phyloP scores from a whole-genome alignment of 495 filamentous ascomycete genomes.

The Pyrenopolyporus hunteri region DNA sequence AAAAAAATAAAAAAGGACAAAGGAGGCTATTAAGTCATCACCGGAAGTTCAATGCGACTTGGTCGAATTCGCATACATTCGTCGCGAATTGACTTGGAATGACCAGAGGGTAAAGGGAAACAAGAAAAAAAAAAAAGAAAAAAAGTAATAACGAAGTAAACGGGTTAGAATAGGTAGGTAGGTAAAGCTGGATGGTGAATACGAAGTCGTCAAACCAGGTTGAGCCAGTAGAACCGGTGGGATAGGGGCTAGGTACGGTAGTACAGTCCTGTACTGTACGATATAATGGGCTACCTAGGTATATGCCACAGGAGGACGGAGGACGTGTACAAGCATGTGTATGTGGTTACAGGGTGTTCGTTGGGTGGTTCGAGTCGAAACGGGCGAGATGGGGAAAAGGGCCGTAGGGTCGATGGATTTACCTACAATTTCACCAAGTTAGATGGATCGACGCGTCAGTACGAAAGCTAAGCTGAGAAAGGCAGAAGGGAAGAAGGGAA shows the following conservation, averaged over 20 bases:
- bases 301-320: too few species aligned
- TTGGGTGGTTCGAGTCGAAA: not conserved
- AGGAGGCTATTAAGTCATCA: slow-evolving; percentile 35
- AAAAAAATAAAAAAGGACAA: slow-evolving; percentile 24
- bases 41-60: slow-evolving; percentile 17
- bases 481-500: not conserved
- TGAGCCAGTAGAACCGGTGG: not conserved
- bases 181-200: slow-evolving; percentile 23
- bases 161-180: slow-evolving; percentile 1
- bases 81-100: not conserved
- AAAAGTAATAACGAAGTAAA: slow-evolving; percentile 10
- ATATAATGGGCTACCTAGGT: too few species aligned
- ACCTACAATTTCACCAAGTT: slow-evolving; percentile 18
- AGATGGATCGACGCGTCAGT: slow-evolving; percentile 37
- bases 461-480: slow-evolving; percentile 1
- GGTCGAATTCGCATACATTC: slow-evolving; percentile 17
- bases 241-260: slow-evolving; percentile 5
- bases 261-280: not conserved
- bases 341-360: not conserved
- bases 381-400: slow-evolving; percentile 26
- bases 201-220: slow-evolving; percentile 20
- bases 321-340: not conserved
- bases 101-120: not conserved
- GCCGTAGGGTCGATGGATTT: slow-evolving; percentile 17
- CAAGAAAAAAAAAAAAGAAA: slow-evolving; percentile 8